phyloP scores from a whole-genome alignment of 2,329 filamentous ascomycete genomes.

The Orbilia blumenaviensis region DNA sequence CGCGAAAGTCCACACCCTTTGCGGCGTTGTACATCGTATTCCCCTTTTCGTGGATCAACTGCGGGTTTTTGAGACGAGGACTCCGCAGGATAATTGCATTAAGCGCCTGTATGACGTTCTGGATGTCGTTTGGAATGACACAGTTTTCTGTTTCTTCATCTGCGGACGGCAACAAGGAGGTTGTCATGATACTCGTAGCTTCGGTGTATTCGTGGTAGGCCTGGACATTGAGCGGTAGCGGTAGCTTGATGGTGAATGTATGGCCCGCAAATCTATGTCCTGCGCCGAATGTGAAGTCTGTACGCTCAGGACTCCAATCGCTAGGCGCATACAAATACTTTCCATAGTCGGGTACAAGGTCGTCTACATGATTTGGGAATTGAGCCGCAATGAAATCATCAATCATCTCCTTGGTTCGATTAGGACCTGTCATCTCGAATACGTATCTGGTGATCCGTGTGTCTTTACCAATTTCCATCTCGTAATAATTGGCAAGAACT shows the following conservation, averaged over 20 bases:
- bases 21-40: constrained; percentile 21
- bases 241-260: neutral
- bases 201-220: constrained; percentile 1
- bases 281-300: neutral
- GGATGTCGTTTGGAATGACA: constrained; percentile 21
- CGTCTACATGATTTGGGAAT: neutral
- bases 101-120: constrained; percentile 13
- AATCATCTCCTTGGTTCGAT: constrained; percentile 22
- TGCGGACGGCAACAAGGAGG: neutral
- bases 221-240: neutral
- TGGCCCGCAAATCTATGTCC: neutral
- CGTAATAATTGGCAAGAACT: constrained; percentile 63
- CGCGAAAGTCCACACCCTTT: neutral
- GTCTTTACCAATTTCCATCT: constrained; percentile 58
- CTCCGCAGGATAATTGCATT: constrained; percentile 37
- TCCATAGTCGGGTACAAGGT: constrained; percentile 26
- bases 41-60: constrained; percentile 21
- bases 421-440: neutral
- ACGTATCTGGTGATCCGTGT: constrained; percentile 68
- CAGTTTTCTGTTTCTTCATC: constrained; percentile 2
- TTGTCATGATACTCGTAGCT: neutral
- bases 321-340: constrained; percentile 14
- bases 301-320: neutral
- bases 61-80: neutral
- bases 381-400: constrained; percentile 11